A percentile compares a stretch with the other conserved stretches of the same genome.
Evolutionary conservation across 192 early-diverging fungal genomes (phyloP).

Genomic region (Mortierella alpina): DNA sequence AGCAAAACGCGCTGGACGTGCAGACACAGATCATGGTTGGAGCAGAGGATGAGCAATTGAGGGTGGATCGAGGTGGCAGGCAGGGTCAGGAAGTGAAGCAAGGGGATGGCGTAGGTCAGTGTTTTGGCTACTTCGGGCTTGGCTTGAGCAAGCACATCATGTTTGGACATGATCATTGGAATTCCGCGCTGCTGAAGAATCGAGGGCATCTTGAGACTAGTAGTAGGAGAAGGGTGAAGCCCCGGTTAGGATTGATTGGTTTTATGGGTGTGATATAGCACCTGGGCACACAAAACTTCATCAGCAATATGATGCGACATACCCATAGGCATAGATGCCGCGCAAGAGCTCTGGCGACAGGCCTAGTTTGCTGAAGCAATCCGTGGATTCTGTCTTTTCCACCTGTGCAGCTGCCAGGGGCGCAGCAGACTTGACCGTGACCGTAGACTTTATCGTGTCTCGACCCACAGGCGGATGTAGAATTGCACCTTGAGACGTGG

Average conservation of each 20-base stretch:
- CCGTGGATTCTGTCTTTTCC: constrained; percentile 33
- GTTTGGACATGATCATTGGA: constrained; percentile 50
- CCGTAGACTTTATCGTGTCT: constrained; percentile 33
- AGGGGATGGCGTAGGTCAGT: constrained; percentile 44
- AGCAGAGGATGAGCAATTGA: constrained; percentile 42
- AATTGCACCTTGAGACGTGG: constrained; percentile 18
- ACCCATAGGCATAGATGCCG: constrained; percentile 53
- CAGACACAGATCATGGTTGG: constrained; percentile 42
- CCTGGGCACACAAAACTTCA: not conserved
- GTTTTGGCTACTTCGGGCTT: constrained; percentile 51
- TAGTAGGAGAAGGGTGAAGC: not conserved
- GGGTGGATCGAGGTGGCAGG: constrained; percentile 51
- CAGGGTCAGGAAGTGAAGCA: constrained; percentile 35
- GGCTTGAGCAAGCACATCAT: constrained; percentile 44
- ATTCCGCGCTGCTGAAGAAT: constrained; percentile 51
- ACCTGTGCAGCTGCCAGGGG: constrained; percentile 30
- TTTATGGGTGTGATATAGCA: not conserved
- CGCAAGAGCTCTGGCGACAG: constrained; percentile 35
- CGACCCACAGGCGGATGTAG: constrained; percentile 22
- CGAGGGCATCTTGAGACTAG: constrained; percentile 43
- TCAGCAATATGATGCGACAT: not conserved
- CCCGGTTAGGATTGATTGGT: not conserved
- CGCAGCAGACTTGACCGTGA: constrained; percentile 20
- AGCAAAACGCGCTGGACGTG: constrained; percentile 50
- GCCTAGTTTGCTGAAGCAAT: constrained; percentile 49